A percentile compares a stretch with the other conserved stretches of the same genome.
Evolutionary conservation across 2,329 filamentous ascomycete genomes (phyloP).

Genomic region (Phialophora chinensis): DNA sequence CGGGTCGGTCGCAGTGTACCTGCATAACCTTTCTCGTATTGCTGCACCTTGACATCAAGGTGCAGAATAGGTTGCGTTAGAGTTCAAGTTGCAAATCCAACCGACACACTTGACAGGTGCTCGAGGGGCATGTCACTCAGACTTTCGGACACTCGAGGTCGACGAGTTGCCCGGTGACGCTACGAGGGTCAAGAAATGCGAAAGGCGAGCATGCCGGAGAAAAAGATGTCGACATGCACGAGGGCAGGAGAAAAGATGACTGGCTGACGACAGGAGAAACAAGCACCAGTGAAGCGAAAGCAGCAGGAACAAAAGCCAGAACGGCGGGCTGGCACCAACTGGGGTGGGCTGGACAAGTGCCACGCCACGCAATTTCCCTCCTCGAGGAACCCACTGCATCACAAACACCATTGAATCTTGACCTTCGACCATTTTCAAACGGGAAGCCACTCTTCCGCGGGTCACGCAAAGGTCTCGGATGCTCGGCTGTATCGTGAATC

Average conservation of each 20-base stretch:
- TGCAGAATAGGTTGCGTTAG: constrained; percentile 25
- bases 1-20: constrained; percentile 14
- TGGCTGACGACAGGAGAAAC: neutral
- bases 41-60: constrained; percentile 23
- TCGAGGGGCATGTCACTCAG: neutral
- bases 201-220: constrained; percentile 1
- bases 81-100: constrained; percentile 10
- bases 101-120: neutral
- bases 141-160: neutral
- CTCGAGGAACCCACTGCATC: constrained; percentile 25
- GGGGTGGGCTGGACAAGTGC: constrained; percentile 21
- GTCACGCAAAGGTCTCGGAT: constrained; percentile 15
- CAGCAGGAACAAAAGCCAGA: constrained; percentile 8
- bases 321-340: neutral
- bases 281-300: constrained; percentile 1
- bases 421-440: constrained; percentile 23
- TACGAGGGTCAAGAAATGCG: neutral
- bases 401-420: constrained; percentile 28
- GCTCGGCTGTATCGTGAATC: constrained; percentile 16
- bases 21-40: constrained; percentile 16
- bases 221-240: constrained; percentile 10
- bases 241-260: constrained; percentile 10
- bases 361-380: constrained; percentile 34
- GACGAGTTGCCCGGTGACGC: neutral
- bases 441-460: constrained; percentile 10